A percentile compares a stretch with the other conserved stretches of the same genome.
Evolutionary conservation across 2,329 filamentous ascomycete species (phyloP).

Genomic region (Arthrobotrys iridis): DNA sequence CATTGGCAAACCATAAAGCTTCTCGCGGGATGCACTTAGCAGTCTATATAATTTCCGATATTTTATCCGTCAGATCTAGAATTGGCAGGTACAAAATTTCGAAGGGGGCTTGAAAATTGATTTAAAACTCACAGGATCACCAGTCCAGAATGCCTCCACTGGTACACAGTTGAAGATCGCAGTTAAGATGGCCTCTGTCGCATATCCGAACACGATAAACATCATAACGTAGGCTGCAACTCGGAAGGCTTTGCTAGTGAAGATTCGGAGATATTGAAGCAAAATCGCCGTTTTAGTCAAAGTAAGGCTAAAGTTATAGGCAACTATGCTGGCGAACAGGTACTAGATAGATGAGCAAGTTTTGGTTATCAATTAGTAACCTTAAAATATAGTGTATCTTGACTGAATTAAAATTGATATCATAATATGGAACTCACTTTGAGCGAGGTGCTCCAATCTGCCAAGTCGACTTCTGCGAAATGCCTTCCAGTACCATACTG

Average conservation of each 20-base stretch:
- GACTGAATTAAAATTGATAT: background rate
- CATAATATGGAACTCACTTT: slow-evolving; percentile 13
- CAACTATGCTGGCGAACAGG: slow-evolving; percentile 43
- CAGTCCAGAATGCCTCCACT: slow-evolving; percentile 56
- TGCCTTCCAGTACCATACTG: slow-evolving; percentile 50
- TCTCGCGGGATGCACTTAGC: slow-evolving; percentile 58
- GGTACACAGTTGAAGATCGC: slow-evolving; percentile 59
- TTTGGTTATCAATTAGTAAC: background rate
- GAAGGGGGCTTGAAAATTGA: background rate
- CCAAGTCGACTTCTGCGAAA: slow-evolving; percentile 42
- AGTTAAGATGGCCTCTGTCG: slow-evolving; percentile 56
- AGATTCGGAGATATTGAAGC: slow-evolving; percentile 58
- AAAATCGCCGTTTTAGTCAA: slow-evolving; percentile 58
- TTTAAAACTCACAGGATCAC: slow-evolving; percentile 48
- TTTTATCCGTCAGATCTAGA: background rate
- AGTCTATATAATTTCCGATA: slow-evolving; percentile 32
- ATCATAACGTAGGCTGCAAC: slow-evolving; percentile 56
- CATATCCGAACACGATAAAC: slow-evolving; percentile 57
- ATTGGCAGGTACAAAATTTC: no score
- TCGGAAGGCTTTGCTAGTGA: slow-evolving; percentile 56
- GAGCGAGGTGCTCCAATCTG: slow-evolving; percentile 46
- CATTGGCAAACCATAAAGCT: slow-evolving; percentile 59
- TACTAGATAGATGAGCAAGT: slow-evolving; percentile 2
- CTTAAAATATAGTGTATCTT: background rate
- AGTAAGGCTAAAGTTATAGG: slow-evolving; percentile 46